Percentiles rank a stretch among this genome's conserved stretches.
These are phyloP conservation scores for Carex cristatella DNA, from an alignment of 176 grass and related monocot species.

Conservation along the genomic window DNA sequence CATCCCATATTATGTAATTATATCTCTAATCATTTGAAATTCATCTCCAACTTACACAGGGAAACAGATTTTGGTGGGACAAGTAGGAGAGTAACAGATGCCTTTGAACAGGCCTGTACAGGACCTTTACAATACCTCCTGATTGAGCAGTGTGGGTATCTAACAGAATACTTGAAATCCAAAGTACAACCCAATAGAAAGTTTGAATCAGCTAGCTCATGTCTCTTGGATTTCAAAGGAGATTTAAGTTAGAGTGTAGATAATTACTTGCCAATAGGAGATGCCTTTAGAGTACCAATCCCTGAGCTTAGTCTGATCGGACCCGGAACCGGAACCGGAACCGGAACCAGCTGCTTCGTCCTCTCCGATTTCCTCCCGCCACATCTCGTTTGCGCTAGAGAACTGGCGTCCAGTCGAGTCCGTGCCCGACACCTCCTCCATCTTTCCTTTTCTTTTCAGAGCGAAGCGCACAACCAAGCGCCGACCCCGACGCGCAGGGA, in stretches of 20 bases:
- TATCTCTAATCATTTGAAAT: background rate
- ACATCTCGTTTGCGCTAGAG: conserved; percentile 82
- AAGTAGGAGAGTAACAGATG: background rate
- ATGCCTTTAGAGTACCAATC: conserved; percentile 95
- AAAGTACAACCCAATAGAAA: background rate
- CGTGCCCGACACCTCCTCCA: conserved; percentile 55
- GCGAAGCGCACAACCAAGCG: conserved; percentile 14
- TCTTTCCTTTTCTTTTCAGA: background rate
- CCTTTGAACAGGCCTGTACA: background rate
- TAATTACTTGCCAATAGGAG: conserved; percentile 95
- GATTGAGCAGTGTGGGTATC: background rate
- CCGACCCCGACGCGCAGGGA: conserved; percentile 1
- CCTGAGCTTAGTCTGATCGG: conserved; percentile 31
- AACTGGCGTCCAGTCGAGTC: conserved; percentile 78
- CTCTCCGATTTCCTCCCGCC: conserved; percentile 62
- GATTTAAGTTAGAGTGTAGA: background rate
- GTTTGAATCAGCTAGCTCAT: background rate
- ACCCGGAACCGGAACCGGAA: too few species aligned
- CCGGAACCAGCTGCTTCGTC: background rate
- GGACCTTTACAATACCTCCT: background rate
- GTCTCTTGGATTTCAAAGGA: background rate
- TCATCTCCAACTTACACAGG: background rate
- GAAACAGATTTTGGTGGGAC: background rate
- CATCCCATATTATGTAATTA: background rate
- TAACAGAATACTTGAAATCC: background rate